phyloP scores from a whole-genome alignment of 2,329 filamentous ascomycete genomes.

The Colletotrichum tabaci region DNA sequence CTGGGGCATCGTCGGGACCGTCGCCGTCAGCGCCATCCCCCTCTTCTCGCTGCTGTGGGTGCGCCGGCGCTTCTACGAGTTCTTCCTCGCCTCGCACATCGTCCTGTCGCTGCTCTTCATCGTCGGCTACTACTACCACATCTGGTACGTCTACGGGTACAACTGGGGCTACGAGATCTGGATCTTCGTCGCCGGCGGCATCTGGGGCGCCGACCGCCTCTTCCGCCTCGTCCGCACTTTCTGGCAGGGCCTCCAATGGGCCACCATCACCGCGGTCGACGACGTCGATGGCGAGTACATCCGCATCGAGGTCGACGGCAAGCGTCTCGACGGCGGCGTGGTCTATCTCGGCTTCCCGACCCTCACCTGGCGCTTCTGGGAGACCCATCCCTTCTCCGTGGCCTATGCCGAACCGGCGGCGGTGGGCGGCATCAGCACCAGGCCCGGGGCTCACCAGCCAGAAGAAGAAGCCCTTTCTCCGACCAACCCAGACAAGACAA shows the following conservation, averaged over 20 bases:
- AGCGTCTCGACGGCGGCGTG: constrained; percentile 18
- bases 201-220: constrained; percentile 42
- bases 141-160: constrained; percentile 45
- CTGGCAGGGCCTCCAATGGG: constrained; percentile 36
- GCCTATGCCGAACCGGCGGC: neutral
- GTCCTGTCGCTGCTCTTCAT: constrained; percentile 44
- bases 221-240: constrained; percentile 22
- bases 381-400: constrained; percentile 37
- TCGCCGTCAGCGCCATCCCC: constrained; percentile 39
- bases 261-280: constrained; percentile 33
- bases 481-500: neutral
- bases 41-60: constrained; percentile 42
- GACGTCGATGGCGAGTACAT: constrained; percentile 28
- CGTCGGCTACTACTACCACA: constrained; percentile 44
- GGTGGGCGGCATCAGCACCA: neutral
- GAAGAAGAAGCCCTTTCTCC: neutral
- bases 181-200: constrained; percentile 42
- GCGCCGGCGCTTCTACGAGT: constrained; percentile 45
- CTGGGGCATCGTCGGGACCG: constrained; percentile 43
- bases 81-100: constrained; percentile 46
- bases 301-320: constrained; percentile 28
- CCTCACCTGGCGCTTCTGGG: constrained; percentile 38
- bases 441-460: neutral
- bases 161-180: constrained; percentile 45
- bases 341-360: constrained; percentile 41